These are phyloP conservation scores for Globisporangium irregulare DNA, from an alignment of 352 stramenopile genomes.

Conservation along the genomic window DNA sequence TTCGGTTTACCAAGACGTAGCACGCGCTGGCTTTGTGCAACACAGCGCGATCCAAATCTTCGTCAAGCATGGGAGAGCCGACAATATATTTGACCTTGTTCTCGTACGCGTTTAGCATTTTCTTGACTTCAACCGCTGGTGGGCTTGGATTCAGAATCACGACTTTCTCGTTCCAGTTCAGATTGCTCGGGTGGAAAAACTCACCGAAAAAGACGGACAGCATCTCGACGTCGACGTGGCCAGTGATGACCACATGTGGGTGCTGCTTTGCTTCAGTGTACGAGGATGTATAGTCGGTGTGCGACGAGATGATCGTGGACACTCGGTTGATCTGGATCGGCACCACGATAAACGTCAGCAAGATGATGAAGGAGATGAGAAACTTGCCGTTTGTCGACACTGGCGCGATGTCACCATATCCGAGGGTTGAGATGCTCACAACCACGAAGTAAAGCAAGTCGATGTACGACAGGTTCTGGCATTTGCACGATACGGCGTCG, in stretches of 20 bases:
- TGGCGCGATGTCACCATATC: slow-evolving; percentile 78
- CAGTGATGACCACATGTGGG: slow-evolving; percentile 72
- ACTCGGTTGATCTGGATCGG: slow-evolving; percentile 79
- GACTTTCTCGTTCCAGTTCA: slow-evolving; percentile 81
- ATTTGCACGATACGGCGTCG: slow-evolving; percentile 32
- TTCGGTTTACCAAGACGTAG: slow-evolving; percentile 70
- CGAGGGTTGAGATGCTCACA: slow-evolving; percentile 84
- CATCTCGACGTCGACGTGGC: slow-evolving; percentile 63
- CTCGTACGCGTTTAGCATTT: slow-evolving; percentile 69
- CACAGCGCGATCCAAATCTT: slow-evolving; percentile 64
- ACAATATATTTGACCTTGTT: slow-evolving; percentile 85
- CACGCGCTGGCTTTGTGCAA: slow-evolving; percentile 53
- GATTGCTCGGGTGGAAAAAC: slow-evolving; percentile 84
- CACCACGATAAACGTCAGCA: slow-evolving; percentile 81
- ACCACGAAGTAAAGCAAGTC: slow-evolving; percentile 82
- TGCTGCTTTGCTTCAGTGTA: slow-evolving; percentile 72
- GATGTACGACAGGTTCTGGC: slow-evolving; percentile 62
- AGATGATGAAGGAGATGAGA: slow-evolving; percentile 76
- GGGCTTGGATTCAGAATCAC: slow-evolving; percentile 71
- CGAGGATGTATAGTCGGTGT: slow-evolving; percentile 75
- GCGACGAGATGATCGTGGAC: slow-evolving; percentile 70
- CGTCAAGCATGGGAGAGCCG: slow-evolving; percentile 72
- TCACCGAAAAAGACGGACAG: slow-evolving; percentile 73
- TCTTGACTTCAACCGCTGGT: slow-evolving; percentile 65
- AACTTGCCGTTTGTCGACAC: slow-evolving; percentile 68